Conservation (phyloP, 257 asterid genomes). For the Mitragyna speciosa region DNA sequence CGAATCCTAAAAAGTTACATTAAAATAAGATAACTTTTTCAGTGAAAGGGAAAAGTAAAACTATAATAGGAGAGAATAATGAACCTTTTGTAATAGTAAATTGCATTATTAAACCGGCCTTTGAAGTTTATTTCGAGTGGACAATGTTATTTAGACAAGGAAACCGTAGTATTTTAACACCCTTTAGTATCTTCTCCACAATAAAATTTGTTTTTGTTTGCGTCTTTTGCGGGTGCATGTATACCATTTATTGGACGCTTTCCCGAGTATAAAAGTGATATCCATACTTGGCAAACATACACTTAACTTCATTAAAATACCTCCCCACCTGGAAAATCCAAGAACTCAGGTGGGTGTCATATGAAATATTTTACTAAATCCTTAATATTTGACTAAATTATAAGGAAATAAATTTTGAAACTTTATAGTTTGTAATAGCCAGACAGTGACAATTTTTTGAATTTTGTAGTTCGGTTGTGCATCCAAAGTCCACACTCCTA, state of each 20-base stretch:
- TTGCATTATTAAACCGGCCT: neutral
- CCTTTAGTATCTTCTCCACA: neutral
- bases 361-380: too few species aligned
- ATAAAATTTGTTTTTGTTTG: neutral
- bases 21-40: neutral
- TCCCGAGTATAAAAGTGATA: too few species aligned
- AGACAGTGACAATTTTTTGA: too few species aligned
- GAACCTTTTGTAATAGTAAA: neutral
- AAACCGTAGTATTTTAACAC: neutral
- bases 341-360: too few species aligned
- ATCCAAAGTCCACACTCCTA: too few species aligned
- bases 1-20: neutral
- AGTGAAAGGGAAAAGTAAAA: neutral
- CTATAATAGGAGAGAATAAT: neutral
- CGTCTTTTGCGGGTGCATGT: neutral
- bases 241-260: neutral
- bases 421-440: too few species aligned
- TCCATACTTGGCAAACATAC: too few species aligned
- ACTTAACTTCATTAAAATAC: too few species aligned
- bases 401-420: too few species aligned
- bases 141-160: neutral
- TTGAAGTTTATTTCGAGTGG: neutral
- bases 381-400: too few species aligned
- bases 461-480: too few species aligned
- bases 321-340: too few species aligned